These are phyloP conservation scores for Chrysosporium queenslandicum DNA, from an alignment of 2,329 filamentous ascomycete species.

Conservation along the genomic window DNA sequence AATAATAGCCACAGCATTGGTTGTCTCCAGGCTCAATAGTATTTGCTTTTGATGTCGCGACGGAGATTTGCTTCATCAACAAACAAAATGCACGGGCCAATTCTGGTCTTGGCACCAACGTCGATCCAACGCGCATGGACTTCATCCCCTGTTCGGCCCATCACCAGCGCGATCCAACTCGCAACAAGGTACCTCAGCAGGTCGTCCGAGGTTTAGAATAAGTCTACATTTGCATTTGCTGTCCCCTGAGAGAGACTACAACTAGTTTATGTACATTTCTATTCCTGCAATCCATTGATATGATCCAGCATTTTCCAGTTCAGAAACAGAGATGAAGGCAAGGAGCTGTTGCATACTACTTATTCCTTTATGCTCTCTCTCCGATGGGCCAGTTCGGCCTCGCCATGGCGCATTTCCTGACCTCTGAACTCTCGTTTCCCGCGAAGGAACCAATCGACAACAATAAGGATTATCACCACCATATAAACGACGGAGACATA, in stretches of 20 bases:
- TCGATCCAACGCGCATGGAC: neutral
- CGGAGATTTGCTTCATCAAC: neutral
- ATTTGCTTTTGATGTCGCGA: conserved; percentile 7
- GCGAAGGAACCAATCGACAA: conserved; percentile 29
- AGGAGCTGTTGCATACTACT: neutral
- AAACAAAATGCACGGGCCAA: conserved; percentile 3
- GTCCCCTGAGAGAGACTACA: neutral
- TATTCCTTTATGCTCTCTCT: conserved; percentile 11
- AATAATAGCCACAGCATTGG: too few relatives aligned
- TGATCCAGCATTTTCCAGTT: neutral
- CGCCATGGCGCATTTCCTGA: conserved; percentile 21
- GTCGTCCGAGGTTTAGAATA: too few relatives aligned
- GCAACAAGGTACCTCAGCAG: neutral
- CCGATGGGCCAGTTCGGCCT: conserved; percentile 13
- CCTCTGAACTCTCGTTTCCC: conserved; percentile 26
- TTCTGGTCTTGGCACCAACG: neutral
- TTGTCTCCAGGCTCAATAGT: too few relatives aligned
- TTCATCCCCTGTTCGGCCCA: neutral
- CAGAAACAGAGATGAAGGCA: neutral
- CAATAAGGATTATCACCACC: conserved; percentile 28
- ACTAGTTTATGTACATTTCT: conserved; percentile 2
- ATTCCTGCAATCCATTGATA: neutral
- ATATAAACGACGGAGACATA: conserved; percentile 34
- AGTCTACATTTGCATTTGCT: neutral
- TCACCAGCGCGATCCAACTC: too few relatives aligned